Conservation (phyloP, 2,329 filamentous ascomycete species). For the Teratosphaeria destructans region DNA sequence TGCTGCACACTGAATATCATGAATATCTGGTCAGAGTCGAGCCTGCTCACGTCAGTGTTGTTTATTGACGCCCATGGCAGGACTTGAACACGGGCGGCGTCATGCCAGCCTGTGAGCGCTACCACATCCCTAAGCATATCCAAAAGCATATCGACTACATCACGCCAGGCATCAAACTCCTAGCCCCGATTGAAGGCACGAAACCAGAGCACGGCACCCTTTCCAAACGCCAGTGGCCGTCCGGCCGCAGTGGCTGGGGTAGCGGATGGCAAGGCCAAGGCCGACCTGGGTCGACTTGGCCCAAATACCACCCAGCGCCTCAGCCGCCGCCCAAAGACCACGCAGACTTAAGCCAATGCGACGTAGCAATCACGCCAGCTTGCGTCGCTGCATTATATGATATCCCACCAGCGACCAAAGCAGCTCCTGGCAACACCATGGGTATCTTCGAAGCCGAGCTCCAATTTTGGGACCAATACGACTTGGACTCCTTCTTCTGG, state of each 20-base stretch:
- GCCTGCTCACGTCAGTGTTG: not conserved
- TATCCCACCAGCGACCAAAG: constrained; percentile 11
- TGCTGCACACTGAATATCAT: constrained; percentile 43
- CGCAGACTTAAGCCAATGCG: constrained; percentile 9
- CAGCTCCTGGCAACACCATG: constrained; percentile 14
- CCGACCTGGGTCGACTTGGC: not conserved
- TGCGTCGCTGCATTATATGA: constrained; percentile 17
- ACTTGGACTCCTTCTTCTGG: constrained; percentile 34
- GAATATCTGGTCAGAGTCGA: constrained; percentile 45
- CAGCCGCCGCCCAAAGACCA: not conserved
- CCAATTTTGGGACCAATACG: constrained; percentile 35
- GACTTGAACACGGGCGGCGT: constrained; percentile 22
- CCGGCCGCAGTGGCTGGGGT: not conserved
- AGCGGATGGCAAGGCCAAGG: not conserved
- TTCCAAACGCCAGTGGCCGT: constrained; percentile 3
- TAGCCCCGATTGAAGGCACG: constrained; percentile 3
- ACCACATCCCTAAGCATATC: constrained; percentile 41
- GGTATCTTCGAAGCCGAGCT: constrained; percentile 33
- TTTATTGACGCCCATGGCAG: constrained; percentile 1
- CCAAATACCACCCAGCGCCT: not conserved
- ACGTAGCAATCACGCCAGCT: constrained; percentile 13
- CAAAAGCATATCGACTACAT: constrained; percentile 46
- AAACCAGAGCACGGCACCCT: constrained; percentile 4
- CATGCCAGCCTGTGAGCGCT: constrained; percentile 18
- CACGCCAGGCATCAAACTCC: constrained; percentile 44